phyloP scores from a whole-genome alignment of 139 green algal genomes.

The Ettlia oleoabundans region DNA sequence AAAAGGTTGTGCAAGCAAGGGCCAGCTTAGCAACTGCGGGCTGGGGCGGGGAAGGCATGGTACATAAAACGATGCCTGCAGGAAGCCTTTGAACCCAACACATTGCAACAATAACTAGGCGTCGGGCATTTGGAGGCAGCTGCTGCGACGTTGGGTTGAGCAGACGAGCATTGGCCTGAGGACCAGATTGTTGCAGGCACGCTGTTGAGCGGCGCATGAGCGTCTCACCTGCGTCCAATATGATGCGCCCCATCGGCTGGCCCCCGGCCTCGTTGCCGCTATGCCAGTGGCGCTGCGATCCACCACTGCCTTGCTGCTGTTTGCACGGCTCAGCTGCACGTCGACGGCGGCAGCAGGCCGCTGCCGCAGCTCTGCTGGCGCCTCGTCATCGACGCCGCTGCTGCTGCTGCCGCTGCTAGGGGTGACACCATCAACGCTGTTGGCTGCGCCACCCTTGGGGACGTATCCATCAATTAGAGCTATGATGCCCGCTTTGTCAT shows the following conservation, averaged over 20 bases:
- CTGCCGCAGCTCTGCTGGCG: neutral
- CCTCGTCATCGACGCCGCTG: neutral
- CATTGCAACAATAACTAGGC: no score
- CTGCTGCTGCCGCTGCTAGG: neutral
- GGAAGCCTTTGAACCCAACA: no score
- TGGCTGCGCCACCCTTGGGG: neutral
- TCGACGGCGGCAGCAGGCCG: neutral
- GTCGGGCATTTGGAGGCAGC: no score
- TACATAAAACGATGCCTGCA: neutral
- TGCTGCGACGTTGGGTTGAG: no score
- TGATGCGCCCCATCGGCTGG: constrained; percentile 42
- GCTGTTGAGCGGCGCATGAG: no score
- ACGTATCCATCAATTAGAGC: no score
- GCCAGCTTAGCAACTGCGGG: no score
- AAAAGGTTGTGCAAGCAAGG: no score
- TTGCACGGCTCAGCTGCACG: neutral
- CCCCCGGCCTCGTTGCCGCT: neutral
- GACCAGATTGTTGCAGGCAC: no score
- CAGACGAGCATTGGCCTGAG: no score
- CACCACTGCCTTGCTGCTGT: neutral
- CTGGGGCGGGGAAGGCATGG: neutral
- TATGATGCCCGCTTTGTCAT: no score
- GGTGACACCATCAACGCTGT: neutral
- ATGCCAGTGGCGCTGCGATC: constrained; percentile 6
- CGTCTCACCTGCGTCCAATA: constrained; percentile 52